Evolutionary conservation across 768 basidiomycete species (phyloP).

Genomic region (Antrodiella citrinella): DNA sequence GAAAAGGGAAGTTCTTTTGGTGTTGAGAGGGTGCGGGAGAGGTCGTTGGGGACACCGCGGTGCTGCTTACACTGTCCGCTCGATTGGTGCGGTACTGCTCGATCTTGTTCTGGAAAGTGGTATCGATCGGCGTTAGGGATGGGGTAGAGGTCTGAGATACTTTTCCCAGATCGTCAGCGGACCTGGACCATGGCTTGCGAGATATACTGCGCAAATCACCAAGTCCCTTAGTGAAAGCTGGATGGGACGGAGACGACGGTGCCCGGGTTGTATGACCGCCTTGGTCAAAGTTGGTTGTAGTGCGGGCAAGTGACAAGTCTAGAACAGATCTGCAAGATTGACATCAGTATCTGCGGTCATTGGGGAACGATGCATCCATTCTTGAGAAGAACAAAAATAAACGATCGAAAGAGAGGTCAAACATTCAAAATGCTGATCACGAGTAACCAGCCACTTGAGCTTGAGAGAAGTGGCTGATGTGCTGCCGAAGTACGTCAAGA

Average conservation of each 20-base stretch:
- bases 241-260: conserved; percentile 24
- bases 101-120: conserved; percentile 52
- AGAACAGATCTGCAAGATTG: conserved; percentile 48
- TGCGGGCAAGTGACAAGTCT: conserved; percentile 44
- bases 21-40: conserved; percentile 13
- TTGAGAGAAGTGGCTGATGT: too few species aligned
- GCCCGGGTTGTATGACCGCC: conserved; percentile 13
- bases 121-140: conserved; percentile 30
- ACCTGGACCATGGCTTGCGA: conserved; percentile 69
- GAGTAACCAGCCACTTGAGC: too few species aligned
- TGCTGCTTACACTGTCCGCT: conserved; percentile 35
- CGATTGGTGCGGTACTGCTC: conserved; percentile 59
- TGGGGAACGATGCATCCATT: too few species aligned
- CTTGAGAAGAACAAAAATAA: too few species aligned
- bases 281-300: conserved; percentile 35
- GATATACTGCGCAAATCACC: conserved; percentile 68
- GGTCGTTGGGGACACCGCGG: conserved; percentile 27
- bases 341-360: too few species aligned
- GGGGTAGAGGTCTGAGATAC: conserved; percentile 27
- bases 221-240: conserved; percentile 27
- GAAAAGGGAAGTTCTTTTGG: conserved; percentile 24
- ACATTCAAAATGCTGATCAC: too few species aligned
- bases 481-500: too few species aligned
- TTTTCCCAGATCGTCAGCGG: conserved; percentile 70
- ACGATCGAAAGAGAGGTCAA: too few species aligned